phyloP scores from a whole-genome alignment of 306 rosid species.

The Hippophae gyantsensis region DNA sequence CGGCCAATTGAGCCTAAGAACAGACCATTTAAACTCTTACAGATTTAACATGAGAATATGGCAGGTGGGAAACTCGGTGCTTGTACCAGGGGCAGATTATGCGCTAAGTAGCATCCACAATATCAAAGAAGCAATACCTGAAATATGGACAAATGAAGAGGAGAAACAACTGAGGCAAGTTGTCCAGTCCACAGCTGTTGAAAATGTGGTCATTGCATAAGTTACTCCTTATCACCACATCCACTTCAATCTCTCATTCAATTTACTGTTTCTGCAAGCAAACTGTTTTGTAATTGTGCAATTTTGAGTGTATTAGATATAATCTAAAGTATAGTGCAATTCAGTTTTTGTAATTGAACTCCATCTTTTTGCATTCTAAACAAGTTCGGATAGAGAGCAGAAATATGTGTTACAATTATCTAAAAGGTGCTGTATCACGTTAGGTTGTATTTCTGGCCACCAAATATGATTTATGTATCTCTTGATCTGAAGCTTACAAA shows the following conservation, averaged over 20 bases:
- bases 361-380: not conserved
- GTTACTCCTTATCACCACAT: not conserved
- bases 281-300: not conserved
- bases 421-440: not conserved
- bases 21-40: not conserved
- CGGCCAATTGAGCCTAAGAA: not conserved
- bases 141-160: conserved; percentile 48
- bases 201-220: conserved; percentile 29
- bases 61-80: conserved; percentile 65
- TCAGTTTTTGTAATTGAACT: not conserved
- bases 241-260: not conserved
- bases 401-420: not conserved
- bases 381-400: not conserved
- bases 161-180: conserved; percentile 22
- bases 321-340: too few relatives aligned
- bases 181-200: conserved; percentile 31
- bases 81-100: conserved; percentile 72
- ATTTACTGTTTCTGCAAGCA: not conserved
- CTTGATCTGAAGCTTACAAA: not conserved
- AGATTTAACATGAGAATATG: conserved; percentile 12
- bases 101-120: conserved; percentile 74
- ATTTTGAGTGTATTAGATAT: not conserved
- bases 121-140: conserved; percentile 76
- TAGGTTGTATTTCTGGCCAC: not conserved
- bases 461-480: not conserved